These are phyloP conservation scores for Picochlorum sp. DNA, from an alignment of 139 green algal genomes.

Conservation along the genomic window DNA sequence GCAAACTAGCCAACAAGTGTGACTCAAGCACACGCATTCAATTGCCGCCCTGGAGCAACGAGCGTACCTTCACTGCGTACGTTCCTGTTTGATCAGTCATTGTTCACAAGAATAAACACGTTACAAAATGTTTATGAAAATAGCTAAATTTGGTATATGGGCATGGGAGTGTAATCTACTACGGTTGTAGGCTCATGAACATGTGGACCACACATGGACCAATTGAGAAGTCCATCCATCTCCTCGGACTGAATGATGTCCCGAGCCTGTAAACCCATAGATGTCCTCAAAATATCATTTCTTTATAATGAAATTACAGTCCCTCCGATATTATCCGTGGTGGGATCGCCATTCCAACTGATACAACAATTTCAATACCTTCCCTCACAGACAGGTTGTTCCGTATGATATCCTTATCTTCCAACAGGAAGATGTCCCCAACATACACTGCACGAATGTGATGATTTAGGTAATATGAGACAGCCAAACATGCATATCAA, in stretches of 20 bases:
- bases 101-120: background rate
- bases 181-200: background rate
- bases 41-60: too few species aligned
- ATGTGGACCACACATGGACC: background rate
- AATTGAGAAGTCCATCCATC: background rate
- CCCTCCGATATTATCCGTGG: background rate
- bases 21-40: background rate
- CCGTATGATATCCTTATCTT: conserved; percentile 75
- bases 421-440: conserved; percentile 82
- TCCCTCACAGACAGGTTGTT: conserved; percentile 82
- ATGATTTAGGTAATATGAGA: background rate
- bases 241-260: background rate
- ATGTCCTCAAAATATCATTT: background rate
- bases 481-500: conserved; percentile 32
- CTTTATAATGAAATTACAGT: background rate
- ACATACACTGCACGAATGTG: conserved; percentile 45
- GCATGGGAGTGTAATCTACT: background rate
- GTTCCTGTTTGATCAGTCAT: conserved; percentile 34
- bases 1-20: background rate
- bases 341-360: conserved; percentile 59
- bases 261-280: background rate
- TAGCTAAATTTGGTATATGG: background rate
- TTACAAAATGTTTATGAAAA: background rate
- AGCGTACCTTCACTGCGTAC: conserved; percentile 69
- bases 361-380: conserved; percentile 70